A percentile compares a stretch with the other conserved stretches of the same genome.
These are phyloP conservation scores for Monilinia fructigena DNA, from an alignment of 2,329 filamentous ascomycete genomes.

Conservation along the genomic window DNA sequence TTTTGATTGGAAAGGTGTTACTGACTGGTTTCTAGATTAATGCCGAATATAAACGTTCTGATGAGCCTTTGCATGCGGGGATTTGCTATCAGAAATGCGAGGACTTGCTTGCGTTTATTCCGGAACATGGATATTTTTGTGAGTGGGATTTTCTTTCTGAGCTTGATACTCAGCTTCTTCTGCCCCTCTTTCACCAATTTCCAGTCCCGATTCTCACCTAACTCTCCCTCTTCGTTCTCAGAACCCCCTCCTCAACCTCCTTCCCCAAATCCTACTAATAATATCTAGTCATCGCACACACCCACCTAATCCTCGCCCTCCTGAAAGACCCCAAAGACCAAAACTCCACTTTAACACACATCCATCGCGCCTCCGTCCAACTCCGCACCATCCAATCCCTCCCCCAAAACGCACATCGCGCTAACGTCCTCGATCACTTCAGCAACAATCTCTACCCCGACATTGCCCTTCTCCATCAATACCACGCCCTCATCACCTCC, in stretches of 20 bases:
- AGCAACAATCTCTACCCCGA: neutral
- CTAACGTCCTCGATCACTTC: neutral
- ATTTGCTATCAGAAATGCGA: neutral
- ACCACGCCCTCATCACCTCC: neutral
- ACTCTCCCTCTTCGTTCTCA: neutral
- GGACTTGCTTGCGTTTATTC: neutral
- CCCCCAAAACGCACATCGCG: neutral
- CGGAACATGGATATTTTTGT: neutral
- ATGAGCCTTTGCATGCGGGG: neutral
- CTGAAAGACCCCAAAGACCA: neutral
- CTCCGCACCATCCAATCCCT: neutral
- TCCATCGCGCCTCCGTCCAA: neutral
- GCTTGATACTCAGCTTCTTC: neutral
- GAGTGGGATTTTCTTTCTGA: neutral
- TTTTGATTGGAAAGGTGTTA: neutral
- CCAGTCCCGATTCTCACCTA: neutral
- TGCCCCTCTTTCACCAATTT: neutral
- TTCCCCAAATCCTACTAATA: neutral
- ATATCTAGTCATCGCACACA: neutral
- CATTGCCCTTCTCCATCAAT: neutral
- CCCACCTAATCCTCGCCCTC: constrained; percentile 1
- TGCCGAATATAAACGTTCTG: neutral
- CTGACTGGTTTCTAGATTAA: neutral
- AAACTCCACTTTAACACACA: neutral
- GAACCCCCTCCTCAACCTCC: no score